A percentile compares a stretch with the other conserved stretches of the same genome.
phyloP scores from a whole-genome alignment of 768 basidiomycete species.

The Lactarius vividus region DNA sequence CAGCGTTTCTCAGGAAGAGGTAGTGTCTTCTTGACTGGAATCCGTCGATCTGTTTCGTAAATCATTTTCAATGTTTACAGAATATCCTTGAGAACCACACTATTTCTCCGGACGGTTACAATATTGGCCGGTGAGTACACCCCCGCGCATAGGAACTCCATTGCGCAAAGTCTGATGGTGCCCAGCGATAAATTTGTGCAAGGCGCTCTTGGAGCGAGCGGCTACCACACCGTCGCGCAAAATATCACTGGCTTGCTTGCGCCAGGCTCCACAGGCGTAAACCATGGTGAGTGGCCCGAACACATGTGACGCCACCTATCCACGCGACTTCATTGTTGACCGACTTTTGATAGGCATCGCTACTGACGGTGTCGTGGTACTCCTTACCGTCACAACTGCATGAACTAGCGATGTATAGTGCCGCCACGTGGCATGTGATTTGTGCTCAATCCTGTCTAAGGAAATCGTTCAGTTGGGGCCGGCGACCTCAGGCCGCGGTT shows the following conservation, averaged over 20 bases:
- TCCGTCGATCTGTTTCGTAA: neutral
- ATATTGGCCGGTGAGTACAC: slow-evolving; percentile 33
- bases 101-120: slow-evolving; percentile 34
- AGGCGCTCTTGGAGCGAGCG: slow-evolving; percentile 18
- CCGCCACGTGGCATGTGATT: neutral
- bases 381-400: slow-evolving; percentile 25
- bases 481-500: neutral
- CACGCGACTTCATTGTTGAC: neutral
- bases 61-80: slow-evolving; percentile 1
- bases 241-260: slow-evolving; percentile 55
- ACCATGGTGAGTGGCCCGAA: slow-evolving; percentile 42
- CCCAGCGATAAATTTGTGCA: slow-evolving; percentile 19
- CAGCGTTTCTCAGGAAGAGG: slow-evolving; percentile 33
- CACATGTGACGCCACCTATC: neutral
- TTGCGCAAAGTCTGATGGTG: neutral
- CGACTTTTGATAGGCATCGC: slow-evolving; percentile 16
- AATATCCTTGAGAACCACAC: slow-evolving; percentile 29
- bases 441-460: too few relatives aligned
- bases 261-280: slow-evolving; percentile 49
- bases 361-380: slow-evolving; percentile 19
- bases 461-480: too few relatives aligned
- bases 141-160: too few relatives aligned
- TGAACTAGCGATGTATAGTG: neutral
- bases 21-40: neutral
- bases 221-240: slow-evolving; percentile 45